phyloP scores from a whole-genome alignment of 495 filamentous ascomycete species.

The Penicillium turbatum region DNA sequence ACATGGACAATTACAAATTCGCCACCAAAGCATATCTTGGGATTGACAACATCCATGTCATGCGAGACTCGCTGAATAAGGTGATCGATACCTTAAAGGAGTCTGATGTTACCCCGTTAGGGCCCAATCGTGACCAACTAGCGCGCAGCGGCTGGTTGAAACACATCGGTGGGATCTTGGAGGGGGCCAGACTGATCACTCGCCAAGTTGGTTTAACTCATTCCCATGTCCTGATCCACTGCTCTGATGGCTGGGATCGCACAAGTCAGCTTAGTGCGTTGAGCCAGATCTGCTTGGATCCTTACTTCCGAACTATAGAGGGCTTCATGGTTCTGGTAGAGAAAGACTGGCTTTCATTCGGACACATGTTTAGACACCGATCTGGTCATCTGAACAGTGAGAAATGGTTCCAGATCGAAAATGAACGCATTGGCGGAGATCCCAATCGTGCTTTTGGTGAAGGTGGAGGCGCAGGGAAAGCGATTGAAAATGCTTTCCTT shows the following conservation, averaged over 20 bases:
- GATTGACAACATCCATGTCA: conserved; percentile 99
- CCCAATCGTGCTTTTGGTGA: conserved; percentile 42
- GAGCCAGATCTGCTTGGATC: conserved; percentile 89
- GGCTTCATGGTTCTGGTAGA: conserved; percentile 94
- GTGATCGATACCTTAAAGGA: conserved; percentile 91
- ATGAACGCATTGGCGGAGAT: conserved; percentile 51
- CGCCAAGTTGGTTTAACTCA: conserved; percentile 86
- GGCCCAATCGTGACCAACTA: conserved; percentile 78
- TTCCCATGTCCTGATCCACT: conserved; percentile 94
- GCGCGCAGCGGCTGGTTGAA: conserved; percentile 86
- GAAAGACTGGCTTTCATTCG: conserved; percentile 97
- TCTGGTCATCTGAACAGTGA: conserved; percentile 82
- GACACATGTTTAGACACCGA: conserved; percentile 92
- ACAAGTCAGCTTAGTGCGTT: conserved; percentile 95
- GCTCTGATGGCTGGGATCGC: conserved; percentile 97
- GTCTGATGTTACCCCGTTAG: conserved; percentile 77
- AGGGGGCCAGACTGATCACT: conserved; percentile 79
- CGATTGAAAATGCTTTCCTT: conserved; percentile 79
- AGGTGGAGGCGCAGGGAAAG: conserved; percentile 61
- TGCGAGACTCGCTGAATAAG: conserved; percentile 86
- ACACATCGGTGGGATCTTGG: conserved; percentile 79
- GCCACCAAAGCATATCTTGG: conserved; percentile 92
- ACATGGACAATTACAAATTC: conserved; percentile 95
- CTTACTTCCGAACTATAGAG: conserved; percentile 91
- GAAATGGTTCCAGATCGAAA: conserved; percentile 92